Evolutionary conservation across 2,329 filamentous ascomycete genomes (phyloP), one percentile per base, ranked within the genome.

Genomic region (Ploettnerulaceae sp.): DNA sequence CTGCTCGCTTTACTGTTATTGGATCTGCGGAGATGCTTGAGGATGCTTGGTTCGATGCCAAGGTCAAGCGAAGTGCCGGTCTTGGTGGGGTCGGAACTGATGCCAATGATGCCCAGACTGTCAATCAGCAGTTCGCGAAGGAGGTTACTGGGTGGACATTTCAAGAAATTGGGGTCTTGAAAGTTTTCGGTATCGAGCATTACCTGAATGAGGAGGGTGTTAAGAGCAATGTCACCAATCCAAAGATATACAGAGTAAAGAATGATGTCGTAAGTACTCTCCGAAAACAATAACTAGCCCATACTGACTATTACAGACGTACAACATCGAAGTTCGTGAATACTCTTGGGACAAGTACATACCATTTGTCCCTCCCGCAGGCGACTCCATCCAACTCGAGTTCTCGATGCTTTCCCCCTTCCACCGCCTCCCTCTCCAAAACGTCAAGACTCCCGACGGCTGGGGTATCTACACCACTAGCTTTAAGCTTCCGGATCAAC

Each of bases 321-420:
- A 54, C 33, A 45, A 34, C 57, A 91, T 97, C 64, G 90, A 91
- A 55, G 62, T 98, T 44, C 95, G 90, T 20, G 89, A 96, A 67
- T 95, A 89, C 67, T 69, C 70, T 39, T 82, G 81, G 71, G 80
- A 87, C 65, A 77, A 81, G 63, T 94, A 83, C 73, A 69, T 72
- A 5, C 86, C 90, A 35, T 96, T 89, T 69, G 72, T 72, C 31
- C 72, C 86, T 15, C 82, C 88, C 17, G 63, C 74, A 7, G 74
- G 70, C 52, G 93, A 98, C 65, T 75, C 73, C 21, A 65, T 98
- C 25, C 93, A 98, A 69, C 86, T 98, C 52, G 93, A 98, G 69
- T 96, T 97, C 74, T 90, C 83, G 71, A 98, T 97, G 93, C 84
- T 98, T 36, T 96, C 91, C 1, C 91, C 93, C 47, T 97, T 96